Base-by-base conservation (phyloP, 108 stramenopile genomes). In the Skeletonema tropicum region DNA sequence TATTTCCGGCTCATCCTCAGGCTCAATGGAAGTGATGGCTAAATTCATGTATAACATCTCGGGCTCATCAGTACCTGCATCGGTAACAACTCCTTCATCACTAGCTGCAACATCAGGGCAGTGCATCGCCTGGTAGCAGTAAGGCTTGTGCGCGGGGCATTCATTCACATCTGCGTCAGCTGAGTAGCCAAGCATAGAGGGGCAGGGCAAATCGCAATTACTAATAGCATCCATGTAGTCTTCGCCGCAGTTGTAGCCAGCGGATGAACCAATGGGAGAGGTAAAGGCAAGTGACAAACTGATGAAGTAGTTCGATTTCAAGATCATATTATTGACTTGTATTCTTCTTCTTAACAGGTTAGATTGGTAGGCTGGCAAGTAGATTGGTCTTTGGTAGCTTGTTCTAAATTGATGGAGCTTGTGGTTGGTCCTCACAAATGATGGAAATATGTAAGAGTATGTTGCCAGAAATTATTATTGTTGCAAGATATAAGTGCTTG, bases 121-220 rank as follows among this genome's bases (percentile, higher is more conserved):
- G 10, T 55, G 23, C 9, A 5, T 5, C 23, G 52, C 23, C 52
- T 55, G 19, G 52, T 55, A 74, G 41, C 74, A 74, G 49, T 64
- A 74, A 3, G 74, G 74, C 66, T 57, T 74, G 57, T 66, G 30
- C 12, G 60, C 74, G n/a, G 74, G 39, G 48, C 74, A 74, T 52
- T 74, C 74, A 26, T 71, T 71, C 39, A 57, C 58, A 23, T 17
- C 39, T 19, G 60, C n/a, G 33, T 23, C 23, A 17, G 19, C 30
- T 65, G 45, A 25, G 45, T 49, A 74, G 36, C 65, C 58, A 39
- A 73, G 64, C 29, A 26, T 52, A 26, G 65, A 66, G 1, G 74
- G 74, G 12, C 74, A 74, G 0, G 74, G 46, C 25, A 64, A 46
- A 42, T 66, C 38, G 31, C 74, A 74, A 26, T 57, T 59, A 7